Percentiles rank a stretch among this genome's conserved stretches.
These are phyloP conservation scores for Stemphylium beticola DNA, from an alignment of 2,329 filamentous ascomycete genomes.

Conservation along the genomic window DNA sequence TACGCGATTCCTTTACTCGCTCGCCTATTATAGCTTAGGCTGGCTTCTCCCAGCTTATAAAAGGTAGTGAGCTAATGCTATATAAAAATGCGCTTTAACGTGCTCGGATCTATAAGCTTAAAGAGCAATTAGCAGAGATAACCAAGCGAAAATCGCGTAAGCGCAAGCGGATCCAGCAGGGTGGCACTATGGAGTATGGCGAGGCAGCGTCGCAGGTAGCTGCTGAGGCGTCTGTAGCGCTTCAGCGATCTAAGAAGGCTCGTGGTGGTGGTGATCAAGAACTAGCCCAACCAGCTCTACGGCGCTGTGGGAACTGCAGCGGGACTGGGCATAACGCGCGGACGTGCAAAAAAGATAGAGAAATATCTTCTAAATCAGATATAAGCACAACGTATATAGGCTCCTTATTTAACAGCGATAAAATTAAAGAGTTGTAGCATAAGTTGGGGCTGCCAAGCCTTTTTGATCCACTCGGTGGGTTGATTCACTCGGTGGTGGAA, in stretches of 20 bases:
- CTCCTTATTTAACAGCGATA: neutral
- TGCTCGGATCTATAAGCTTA: too few relatives aligned
- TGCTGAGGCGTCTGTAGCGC: neutral
- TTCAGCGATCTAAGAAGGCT: neutral
- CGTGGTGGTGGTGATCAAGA: neutral
- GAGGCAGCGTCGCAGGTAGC: neutral
- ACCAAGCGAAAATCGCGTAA: slow-evolving; percentile 1
- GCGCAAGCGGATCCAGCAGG: neutral
- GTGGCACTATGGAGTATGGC: neutral
- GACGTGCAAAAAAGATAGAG: neutral
- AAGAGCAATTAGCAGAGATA: neutral
- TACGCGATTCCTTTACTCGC: too few relatives aligned
- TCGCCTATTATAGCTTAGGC: too few relatives aligned
- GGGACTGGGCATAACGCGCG: neutral
- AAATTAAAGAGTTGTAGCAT: too few relatives aligned
- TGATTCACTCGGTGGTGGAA: too few relatives aligned
- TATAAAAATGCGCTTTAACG: neutral
- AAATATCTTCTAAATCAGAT: neutral
- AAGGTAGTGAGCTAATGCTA: neutral
- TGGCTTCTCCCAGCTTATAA: neutral
- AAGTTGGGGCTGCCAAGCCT: too few relatives aligned
- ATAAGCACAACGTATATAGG: neutral
- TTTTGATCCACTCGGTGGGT: too few relatives aligned
- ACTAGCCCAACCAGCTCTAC: neutral
- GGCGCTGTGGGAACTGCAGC: neutral